Percentiles rank a stretch among this genome's conserved stretches.
Evolutionary conservation across 345 rosid genomes (phyloP).

Genomic region (Sonneratia alba): DNA sequence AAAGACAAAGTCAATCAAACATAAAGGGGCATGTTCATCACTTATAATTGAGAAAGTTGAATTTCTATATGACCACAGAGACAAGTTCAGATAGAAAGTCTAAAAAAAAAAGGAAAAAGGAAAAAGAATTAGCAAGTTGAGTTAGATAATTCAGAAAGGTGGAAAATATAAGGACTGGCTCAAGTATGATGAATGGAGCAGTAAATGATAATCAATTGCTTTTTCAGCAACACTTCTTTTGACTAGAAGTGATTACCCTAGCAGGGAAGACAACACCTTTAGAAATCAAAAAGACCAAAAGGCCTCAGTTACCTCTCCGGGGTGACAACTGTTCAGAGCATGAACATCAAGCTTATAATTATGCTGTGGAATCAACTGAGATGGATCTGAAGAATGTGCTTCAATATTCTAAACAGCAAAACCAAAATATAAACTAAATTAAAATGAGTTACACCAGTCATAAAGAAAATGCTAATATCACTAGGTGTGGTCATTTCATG

Average conservation of each 20-base stretch:
- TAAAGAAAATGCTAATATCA: background rate
- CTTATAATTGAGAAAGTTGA: too few relatives aligned
- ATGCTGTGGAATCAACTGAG: constrained; percentile 84
- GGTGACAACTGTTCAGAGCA: constrained; percentile 71
- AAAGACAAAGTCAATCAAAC: too few relatives aligned
- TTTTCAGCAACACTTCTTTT: background rate
- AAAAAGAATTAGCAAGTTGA: background rate
- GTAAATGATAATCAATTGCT: background rate
- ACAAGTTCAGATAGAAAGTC: background rate
- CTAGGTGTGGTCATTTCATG: background rate
- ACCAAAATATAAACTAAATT: constrained; percentile 6
- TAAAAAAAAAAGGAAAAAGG: background rate
- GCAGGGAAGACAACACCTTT: background rate
- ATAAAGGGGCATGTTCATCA: too few relatives aligned
- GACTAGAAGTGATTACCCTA: background rate
- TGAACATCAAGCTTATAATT: constrained; percentile 93
- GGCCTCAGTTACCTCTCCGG: constrained; percentile 67
- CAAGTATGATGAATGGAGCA: background rate
- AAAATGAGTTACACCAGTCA: background rate
- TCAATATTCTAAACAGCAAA: constrained; percentile 57
- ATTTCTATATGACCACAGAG: background rate
- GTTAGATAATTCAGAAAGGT: background rate
- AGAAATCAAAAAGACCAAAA: background rate
- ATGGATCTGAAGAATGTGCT: constrained; percentile 58
- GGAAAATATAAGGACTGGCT: background rate